Conservation (phyloP, 2,329 filamentous ascomycete genomes). For the Pseudopithomyces maydicus region DNA sequence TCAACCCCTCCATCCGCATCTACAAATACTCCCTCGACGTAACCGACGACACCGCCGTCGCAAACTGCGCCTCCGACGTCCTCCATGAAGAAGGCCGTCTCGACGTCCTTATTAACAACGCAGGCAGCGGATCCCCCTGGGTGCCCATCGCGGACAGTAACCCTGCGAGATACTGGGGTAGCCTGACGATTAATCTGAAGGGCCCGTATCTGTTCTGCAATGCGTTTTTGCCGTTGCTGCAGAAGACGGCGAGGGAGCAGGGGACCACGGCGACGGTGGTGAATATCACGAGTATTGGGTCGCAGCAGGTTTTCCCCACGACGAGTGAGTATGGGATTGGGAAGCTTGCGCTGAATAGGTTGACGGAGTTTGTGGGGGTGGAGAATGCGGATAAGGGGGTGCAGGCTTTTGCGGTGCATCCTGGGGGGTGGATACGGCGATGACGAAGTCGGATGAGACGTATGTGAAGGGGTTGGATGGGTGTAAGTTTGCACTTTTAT, state of each 20-base stretch:
- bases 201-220: constrained; percentile 54
- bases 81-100: constrained; percentile 32
- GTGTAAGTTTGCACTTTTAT: background rate
- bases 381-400: constrained; percentile 45
- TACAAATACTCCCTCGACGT: constrained; percentile 53
- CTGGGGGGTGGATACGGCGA: constrained; percentile 33
- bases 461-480: background rate
- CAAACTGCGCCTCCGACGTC: constrained; percentile 40
- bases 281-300: constrained; percentile 55
- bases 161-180: constrained; percentile 48
- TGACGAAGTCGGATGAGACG: constrained; percentile 3
- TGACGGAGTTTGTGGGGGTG: constrained; percentile 55
- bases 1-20: constrained; percentile 50
- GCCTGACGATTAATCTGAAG: constrained; percentile 56
- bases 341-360: constrained; percentile 56
- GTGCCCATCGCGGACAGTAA: constrained; percentile 41
- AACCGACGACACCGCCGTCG: constrained; percentile 44
- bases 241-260: constrained; percentile 42
- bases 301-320: constrained; percentile 12
- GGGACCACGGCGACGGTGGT: constrained; percentile 42
- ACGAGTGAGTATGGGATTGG: constrained; percentile 50
- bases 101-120: constrained; percentile 58
- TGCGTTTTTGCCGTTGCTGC: constrained; percentile 53
- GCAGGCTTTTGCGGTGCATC: constrained; percentile 29
- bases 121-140: constrained; percentile 43